Evolutionary conservation across 495 filamentous ascomycete genomes (phyloP).

Genomic region (Penicillium simplicissimum): DNA sequence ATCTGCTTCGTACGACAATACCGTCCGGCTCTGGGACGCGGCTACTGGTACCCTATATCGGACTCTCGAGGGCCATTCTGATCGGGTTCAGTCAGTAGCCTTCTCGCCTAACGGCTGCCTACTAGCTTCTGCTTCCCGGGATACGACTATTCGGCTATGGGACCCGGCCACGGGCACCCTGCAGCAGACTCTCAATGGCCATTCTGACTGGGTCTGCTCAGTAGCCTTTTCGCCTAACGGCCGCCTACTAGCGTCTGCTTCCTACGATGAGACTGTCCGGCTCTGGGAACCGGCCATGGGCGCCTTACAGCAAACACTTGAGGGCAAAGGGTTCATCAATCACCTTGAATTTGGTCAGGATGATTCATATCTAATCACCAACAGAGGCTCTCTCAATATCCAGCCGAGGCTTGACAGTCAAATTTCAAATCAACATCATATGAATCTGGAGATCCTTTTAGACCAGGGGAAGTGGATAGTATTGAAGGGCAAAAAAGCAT

Average conservation of each 20-base stretch:
- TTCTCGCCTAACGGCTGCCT: constrained; percentile 23
- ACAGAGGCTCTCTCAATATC: background rate
- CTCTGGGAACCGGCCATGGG: background rate
- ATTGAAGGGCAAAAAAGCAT: background rate
- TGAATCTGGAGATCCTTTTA: too few species aligned
- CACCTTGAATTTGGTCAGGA: background rate
- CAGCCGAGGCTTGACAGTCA: too few species aligned
- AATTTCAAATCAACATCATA: too few species aligned
- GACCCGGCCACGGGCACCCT: constrained; percentile 13
- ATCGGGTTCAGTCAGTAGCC: background rate
- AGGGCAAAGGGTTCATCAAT: background rate
- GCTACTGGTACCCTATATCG: background rate
- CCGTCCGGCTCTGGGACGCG: constrained; percentile 32
- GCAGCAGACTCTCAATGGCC: constrained; percentile 26
- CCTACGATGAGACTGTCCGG: constrained; percentile 24
- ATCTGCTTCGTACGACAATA: constrained; percentile 17
- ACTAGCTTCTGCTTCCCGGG: constrained; percentile 28
- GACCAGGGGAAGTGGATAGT: too few species aligned
- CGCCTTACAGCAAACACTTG: background rate
- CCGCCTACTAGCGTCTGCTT: constrained; percentile 31
- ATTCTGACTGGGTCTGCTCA: constrained; percentile 15
- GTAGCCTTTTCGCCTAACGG: constrained; percentile 27
- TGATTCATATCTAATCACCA: background rate
- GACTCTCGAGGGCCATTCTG: background rate
- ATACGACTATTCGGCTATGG: constrained; percentile 38